Percentiles rank a stretch among this genome's conserved stretches.
These are phyloP conservation scores for Phytopythium litorale DNA, from an alignment of 352 stramenopile species.

Conservation along the genomic window DNA sequence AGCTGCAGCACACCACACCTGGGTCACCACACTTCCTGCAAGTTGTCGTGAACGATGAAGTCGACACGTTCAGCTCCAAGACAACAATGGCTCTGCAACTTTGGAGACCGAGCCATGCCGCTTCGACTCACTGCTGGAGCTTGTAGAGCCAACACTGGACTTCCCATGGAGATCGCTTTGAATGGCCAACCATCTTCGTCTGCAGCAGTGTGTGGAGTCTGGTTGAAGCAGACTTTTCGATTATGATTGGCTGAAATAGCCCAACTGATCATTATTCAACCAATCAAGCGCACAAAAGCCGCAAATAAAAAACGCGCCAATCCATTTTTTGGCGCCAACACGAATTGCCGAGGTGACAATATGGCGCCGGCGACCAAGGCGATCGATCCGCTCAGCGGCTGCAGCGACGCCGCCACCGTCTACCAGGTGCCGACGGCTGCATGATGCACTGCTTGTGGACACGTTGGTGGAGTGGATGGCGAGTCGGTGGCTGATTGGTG, in stretches of 20 bases:
- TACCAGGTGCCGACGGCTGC: constrained; percentile 15
- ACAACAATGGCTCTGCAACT: too few relatives aligned
- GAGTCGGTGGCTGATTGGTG: neutral
- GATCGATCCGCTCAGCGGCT: constrained; percentile 30
- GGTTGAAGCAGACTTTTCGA: too few relatives aligned
- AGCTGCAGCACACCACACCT: too few relatives aligned
- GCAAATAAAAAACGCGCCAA: neutral
- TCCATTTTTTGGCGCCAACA: neutral
- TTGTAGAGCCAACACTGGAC: too few relatives aligned
- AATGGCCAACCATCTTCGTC: too few relatives aligned
- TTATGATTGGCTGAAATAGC: neutral
- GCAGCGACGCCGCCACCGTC: constrained; percentile 16
- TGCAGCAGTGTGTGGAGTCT: too few relatives aligned
- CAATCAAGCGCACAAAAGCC: neutral
- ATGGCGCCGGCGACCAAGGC: constrained; percentile 7
- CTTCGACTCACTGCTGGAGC: too few relatives aligned
- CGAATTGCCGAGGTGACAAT: neutral
- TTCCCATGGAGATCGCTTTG: too few relatives aligned
- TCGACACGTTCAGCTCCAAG: too few relatives aligned
- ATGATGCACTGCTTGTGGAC: neutral
- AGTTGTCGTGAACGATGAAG: too few relatives aligned
- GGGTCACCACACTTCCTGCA: too few relatives aligned
- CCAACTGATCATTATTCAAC: neutral
- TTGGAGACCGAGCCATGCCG: too few relatives aligned
- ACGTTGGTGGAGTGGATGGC: neutral